A percentile compares a stretch with the other conserved stretches of the same genome.
These are phyloP conservation scores for Phaffia tasmanica DNA, from an alignment of 768 basidiomycete species.

Conservation along the genomic window DNA sequence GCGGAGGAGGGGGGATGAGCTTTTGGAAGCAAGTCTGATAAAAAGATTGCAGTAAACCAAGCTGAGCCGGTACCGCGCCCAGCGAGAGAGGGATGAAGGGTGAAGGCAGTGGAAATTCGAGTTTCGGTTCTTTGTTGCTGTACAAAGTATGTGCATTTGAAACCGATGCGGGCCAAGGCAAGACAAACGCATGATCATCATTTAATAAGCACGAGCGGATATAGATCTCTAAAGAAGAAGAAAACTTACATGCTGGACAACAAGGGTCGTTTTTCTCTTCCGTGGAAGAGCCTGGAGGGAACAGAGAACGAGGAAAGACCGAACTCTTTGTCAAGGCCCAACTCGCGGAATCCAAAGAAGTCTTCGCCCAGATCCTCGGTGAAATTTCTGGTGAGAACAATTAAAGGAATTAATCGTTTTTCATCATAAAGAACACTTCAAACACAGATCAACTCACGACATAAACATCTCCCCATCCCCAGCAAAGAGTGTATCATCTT, in stretches of 20 bases:
- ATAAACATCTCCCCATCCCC: slow-evolving; percentile 57
- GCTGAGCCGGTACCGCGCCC: slow-evolving; percentile 59
- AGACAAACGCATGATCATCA: too few species aligned
- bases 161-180: not conserved
- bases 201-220: too few species aligned
- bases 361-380: slow-evolving; percentile 81
- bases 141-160: not conserved
- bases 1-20: slow-evolving; percentile 4
- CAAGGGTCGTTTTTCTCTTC: slow-evolving; percentile 42
- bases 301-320: slow-evolving; percentile 66
- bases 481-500: slow-evolving; percentile 57
- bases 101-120: slow-evolving; percentile 68
- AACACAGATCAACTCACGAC: slow-evolving; percentile 43
- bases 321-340: slow-evolving; percentile 77
- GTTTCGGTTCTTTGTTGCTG: slow-evolving; percentile 42
- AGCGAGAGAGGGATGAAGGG: slow-evolving; percentile 62
- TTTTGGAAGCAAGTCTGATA: slow-evolving; percentile 40
- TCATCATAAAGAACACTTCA: not conserved
- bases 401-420: not conserved
- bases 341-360: slow-evolving; percentile 74
- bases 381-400: slow-evolving; percentile 50
- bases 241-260: slow-evolving; percentile 32
- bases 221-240: not conserved
- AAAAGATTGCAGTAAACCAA: slow-evolving; percentile 70
- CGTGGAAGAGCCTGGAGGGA: slow-evolving; percentile 63